A percentile compares a stretch with the other conserved stretches of the same genome.
Conservation (phyloP, 768 basidiomycete genomes). For the Guyanaporus albipodus region DNA sequence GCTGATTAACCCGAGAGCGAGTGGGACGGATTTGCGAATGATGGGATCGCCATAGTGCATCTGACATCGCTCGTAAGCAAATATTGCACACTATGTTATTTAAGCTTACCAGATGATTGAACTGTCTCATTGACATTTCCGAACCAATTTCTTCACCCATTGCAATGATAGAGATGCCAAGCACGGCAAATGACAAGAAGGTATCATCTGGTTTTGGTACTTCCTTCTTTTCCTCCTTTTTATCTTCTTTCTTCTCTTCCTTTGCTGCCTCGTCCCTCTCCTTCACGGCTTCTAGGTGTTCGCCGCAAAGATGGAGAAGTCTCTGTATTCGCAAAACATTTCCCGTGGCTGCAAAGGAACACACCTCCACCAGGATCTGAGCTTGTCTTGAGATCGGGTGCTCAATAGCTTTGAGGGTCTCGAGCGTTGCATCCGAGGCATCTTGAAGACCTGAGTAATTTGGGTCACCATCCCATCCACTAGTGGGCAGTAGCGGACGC, state of each 20-base stretch:
- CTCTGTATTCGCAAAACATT: slow-evolving; percentile 91
- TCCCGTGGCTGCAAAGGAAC: slow-evolving; percentile 92
- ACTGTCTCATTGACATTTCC: slow-evolving; percentile 95
- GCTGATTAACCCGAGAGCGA: slow-evolving; percentile 92
- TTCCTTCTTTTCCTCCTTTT: slow-evolving; percentile 58
- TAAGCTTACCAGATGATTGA: slow-evolving; percentile 85
- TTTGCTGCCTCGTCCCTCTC: slow-evolving; percentile 34
- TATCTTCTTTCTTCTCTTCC: slow-evolving; percentile 50
- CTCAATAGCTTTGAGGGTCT: slow-evolving; percentile 88
- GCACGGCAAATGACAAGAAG: slow-evolving; percentile 88
- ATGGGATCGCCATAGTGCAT: slow-evolving; percentile 98
- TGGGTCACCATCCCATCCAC: slow-evolving; percentile 6
- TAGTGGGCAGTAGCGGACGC: not conserved
- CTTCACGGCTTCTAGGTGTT: slow-evolving; percentile 63
- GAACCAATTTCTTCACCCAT: slow-evolving; percentile 99
- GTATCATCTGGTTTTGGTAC: slow-evolving; percentile 61
- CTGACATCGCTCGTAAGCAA: slow-evolving; percentile 40
- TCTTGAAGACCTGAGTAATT: slow-evolving; percentile 74
- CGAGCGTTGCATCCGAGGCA: slow-evolving; percentile 87
- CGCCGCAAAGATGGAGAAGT: slow-evolving; percentile 91
- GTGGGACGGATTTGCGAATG: slow-evolving; percentile 88
- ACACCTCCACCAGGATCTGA: slow-evolving; percentile 88
- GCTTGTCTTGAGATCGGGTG: slow-evolving; percentile 90
- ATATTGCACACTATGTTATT: not conserved
- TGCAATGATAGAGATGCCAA: slow-evolving; percentile 90